These are phyloP conservation scores for Drechslera avenae DNA, from an alignment of 2,329 filamentous ascomycete species.

Conservation along the genomic window DNA sequence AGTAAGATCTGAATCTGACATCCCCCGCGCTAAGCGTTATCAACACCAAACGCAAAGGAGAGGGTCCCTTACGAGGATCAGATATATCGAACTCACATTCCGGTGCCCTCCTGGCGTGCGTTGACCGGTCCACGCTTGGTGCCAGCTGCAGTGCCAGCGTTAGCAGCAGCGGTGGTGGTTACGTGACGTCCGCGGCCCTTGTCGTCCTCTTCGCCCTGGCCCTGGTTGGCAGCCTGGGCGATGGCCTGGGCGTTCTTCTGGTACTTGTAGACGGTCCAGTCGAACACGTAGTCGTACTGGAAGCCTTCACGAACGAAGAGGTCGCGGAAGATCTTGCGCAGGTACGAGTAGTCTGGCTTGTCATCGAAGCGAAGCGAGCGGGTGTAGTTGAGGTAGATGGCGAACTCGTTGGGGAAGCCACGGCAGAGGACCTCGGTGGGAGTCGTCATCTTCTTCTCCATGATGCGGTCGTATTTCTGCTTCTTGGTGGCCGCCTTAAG, in stretches of 20 bases:
- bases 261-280: slow-evolving; percentile 99
- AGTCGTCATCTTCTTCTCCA: slow-evolving; percentile 99
- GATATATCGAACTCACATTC: slow-evolving; percentile 90
- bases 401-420: slow-evolving; percentile 98
- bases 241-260: slow-evolving; percentile 98
- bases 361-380: slow-evolving; percentile 98
- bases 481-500: slow-evolving; percentile 99
- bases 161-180: slow-evolving; percentile 68
- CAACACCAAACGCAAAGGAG: slow-evolving; percentile 83
- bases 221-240: slow-evolving; percentile 74
- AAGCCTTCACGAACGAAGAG: slow-evolving; percentile 98
- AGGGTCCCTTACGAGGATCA: slow-evolving; percentile 87
- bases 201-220: slow-evolving; percentile 73
- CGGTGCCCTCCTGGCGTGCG: slow-evolving; percentile 83
- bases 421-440: slow-evolving; percentile 98
- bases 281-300: slow-evolving; percentile 99
- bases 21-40: slow-evolving; percentile 75
- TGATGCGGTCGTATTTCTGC: slow-evolving; percentile 99
- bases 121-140: slow-evolving; percentile 74
- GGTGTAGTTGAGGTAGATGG: slow-evolving; percentile 99
- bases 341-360: slow-evolving; percentile 99
- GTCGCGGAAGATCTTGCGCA: slow-evolving; percentile 99
- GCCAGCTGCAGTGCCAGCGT: slow-evolving; percentile 65
- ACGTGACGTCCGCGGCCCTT: slow-evolving; percentile 65
- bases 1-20: slow-evolving; percentile 56